Conservation (phyloP, 139 green algal genomes). For the Picochlorum sp. region DNA sequence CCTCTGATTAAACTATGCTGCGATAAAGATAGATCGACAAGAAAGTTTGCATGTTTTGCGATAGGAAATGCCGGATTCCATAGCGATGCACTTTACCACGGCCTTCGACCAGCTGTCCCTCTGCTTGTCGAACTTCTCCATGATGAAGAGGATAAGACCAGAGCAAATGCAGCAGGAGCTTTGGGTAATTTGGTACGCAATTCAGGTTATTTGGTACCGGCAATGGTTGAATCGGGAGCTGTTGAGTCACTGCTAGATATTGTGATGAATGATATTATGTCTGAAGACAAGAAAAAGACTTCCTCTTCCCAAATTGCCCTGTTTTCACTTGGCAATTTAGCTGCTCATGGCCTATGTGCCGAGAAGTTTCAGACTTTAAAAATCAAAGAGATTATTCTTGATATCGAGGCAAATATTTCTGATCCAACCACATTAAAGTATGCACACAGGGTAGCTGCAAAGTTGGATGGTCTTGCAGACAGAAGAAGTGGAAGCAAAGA, state of each 20-base stretch:
- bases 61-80: constrained; percentile 91
- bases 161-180: constrained; percentile 86
- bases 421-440: constrained; percentile 53
- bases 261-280: neutral
- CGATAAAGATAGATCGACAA: constrained; percentile 66
- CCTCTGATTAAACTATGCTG: constrained; percentile 72
- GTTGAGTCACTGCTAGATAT: constrained; percentile 40
- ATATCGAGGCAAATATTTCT: neutral
- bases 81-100: constrained; percentile 67
- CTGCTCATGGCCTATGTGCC: constrained; percentile 49
- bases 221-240: constrained; percentile 57
- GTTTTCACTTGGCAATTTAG: constrained; percentile 67
- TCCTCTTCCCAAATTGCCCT: constrained; percentile 63
- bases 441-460: constrained; percentile 39
- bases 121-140: constrained; percentile 63
- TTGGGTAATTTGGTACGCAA: constrained; percentile 94
- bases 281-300: neutral
- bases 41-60: constrained; percentile 98
- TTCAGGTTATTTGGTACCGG: constrained; percentile 46
- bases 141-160: constrained; percentile 74
- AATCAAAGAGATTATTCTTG: constrained; percentile 25
- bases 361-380: constrained; percentile 30
- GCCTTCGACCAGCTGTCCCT: constrained; percentile 51
- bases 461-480: neutral
- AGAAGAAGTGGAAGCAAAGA: neutral